A percentile compares a stretch with the other conserved stretches of the same genome.
Evolutionary conservation across 345 rosid genomes (phyloP).

Genomic region (Aethionema arabicum): DNA sequence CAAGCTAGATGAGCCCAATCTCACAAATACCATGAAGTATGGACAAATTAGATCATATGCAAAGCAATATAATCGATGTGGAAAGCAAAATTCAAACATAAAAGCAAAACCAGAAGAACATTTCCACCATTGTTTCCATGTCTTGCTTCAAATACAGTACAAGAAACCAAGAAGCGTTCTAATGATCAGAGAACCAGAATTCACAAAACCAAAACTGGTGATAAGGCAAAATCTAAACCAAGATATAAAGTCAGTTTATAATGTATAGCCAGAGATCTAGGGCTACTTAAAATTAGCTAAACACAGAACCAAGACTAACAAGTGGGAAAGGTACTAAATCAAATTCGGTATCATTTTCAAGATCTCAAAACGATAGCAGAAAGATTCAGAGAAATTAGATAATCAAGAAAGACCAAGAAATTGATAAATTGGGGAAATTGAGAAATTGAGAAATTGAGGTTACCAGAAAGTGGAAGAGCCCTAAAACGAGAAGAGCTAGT

Average conservation of each 20-base stretch:
- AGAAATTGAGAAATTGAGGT: conserved; percentile 6
- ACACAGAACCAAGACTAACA: neutral
- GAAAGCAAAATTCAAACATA: neutral
- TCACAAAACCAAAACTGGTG: conserved; percentile 6
- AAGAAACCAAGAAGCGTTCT: conserved; percentile 13
- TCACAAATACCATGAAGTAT: neutral
- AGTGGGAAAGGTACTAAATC: neutral
- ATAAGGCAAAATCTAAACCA: conserved; percentile 4
- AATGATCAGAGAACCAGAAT: conserved; percentile 3
- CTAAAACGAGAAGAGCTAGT: conserved; percentile 43
- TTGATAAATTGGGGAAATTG: no score
- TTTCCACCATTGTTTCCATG: neutral
- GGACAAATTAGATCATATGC: neutral
- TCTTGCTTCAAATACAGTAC: neutral
- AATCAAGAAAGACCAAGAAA: neutral
- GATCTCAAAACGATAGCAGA: conserved; percentile 12
- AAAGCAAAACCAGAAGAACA: conserved; percentile 1
- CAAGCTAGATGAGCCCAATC: conserved; percentile 6
- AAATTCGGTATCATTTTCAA: neutral
- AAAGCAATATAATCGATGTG: neutral
- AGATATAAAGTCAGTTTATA: neutral
- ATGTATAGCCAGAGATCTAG: conserved; percentile 11
- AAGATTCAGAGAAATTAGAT: conserved; percentile 7
- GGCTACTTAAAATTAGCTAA: conserved; percentile 7
- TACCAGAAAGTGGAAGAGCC: conserved; percentile 66